A percentile compares a stretch with the other conserved stretches of the same genome.
Conservation (phyloP, 352 stramenopile genomes). For the Phytophthora tubulina region DNA sequence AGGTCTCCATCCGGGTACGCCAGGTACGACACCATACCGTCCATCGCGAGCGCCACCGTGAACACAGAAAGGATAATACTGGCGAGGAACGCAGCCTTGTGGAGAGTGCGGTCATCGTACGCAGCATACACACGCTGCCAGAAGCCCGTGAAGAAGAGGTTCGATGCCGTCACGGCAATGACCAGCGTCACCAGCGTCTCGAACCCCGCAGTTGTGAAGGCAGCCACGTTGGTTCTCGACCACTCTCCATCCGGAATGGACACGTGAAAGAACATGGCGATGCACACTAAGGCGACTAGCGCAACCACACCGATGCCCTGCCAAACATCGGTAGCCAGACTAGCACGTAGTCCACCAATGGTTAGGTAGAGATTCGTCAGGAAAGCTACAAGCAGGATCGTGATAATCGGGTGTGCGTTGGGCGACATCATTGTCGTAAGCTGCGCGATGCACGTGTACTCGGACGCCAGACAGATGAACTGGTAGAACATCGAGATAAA, state of each 20-base stretch:
- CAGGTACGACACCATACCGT: conserved; percentile 77
- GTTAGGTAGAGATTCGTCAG: conserved; percentile 80
- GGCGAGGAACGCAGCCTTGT: conserved; percentile 51
- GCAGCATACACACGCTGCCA: conserved; percentile 81
- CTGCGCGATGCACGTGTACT: conserved; percentile 69
- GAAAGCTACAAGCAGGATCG: conserved; percentile 66
- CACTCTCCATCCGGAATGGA: conserved; percentile 63
- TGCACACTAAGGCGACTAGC: conserved; percentile 65
- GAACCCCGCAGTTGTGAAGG: conserved; percentile 71
- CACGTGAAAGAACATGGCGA: conserved; percentile 71
- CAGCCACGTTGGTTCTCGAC: conserved; percentile 59
- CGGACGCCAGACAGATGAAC: conserved; percentile 82
- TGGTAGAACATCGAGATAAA: conserved; percentile 84
- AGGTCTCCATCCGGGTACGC: conserved; percentile 64
- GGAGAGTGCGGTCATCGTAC: conserved; percentile 65
- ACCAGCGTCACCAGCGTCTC: conserved; percentile 79
- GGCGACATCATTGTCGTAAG: conserved; percentile 65
- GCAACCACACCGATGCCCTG: conserved; percentile 71
- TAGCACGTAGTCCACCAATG: conserved; percentile 79
- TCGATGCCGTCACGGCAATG: conserved; percentile 70
- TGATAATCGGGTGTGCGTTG: conserved; percentile 48
- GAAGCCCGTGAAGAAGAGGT: conserved; percentile 86
- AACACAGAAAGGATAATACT: conserved; percentile 71
- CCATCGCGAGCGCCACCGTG: conserved; percentile 72
- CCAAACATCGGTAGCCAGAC: conserved; percentile 79